Conservation (phyloP, 169 alveolate species). For the Eimeria brunetti region DNA sequence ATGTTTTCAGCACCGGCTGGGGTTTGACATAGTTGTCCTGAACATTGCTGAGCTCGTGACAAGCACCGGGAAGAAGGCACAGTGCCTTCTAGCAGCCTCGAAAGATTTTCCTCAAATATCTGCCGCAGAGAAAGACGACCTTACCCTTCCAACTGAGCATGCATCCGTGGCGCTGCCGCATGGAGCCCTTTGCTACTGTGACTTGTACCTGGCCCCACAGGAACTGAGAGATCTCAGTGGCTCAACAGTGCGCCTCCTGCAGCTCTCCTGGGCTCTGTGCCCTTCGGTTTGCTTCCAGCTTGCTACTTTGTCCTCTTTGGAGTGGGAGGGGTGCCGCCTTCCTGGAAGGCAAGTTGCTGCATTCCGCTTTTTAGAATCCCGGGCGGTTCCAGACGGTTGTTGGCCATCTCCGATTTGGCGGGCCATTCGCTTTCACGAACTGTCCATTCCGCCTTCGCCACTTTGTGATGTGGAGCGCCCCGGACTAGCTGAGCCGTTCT, state of each 20-base stretch:
- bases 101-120: neutral
- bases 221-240: slow-evolving; percentile 61
- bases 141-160: neutral
- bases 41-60: slow-evolving; percentile 43
- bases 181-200: slow-evolving; percentile 48
- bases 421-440: slow-evolving; percentile 53
- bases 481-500: slow-evolving; percentile 57
- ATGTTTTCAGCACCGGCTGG: slow-evolving; percentile 73
- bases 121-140: neutral
- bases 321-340: slow-evolving; percentile 32
- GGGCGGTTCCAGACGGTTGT: slow-evolving; percentile 62
- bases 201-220: slow-evolving; percentile 26
- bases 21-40: slow-evolving; percentile 3
- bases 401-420: slow-evolving; percentile 72
- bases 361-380: neutral
- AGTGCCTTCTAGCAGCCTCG: slow-evolving; percentile 13
- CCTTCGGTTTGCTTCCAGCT: slow-evolving; percentile 73
- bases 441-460: slow-evolving; percentile 71
- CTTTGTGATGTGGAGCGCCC: slow-evolving; percentile 55
- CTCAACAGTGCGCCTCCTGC: slow-evolving; percentile 40
- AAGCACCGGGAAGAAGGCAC: slow-evolving; percentile 51
- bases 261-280: slow-evolving; percentile 59
- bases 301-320: slow-evolving; percentile 40
- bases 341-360: slow-evolving; percentile 33
- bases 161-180: slow-evolving; percentile 30